Conservation (phyloP, 1,139 yeast genomes). For the Suhomyces kunorum region DNA sequence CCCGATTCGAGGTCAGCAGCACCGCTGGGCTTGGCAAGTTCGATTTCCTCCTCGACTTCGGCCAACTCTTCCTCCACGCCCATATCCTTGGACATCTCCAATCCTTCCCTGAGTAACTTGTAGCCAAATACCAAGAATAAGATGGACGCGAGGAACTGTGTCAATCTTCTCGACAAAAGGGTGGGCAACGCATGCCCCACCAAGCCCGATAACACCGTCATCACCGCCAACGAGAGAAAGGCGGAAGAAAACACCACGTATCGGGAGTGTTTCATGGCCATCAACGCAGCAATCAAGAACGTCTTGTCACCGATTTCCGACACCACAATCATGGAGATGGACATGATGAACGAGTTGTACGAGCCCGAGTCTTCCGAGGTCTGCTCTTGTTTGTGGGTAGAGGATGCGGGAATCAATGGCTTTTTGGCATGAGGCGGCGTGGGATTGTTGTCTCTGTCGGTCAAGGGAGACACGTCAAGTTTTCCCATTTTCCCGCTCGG, state of each 20-base stretch:
- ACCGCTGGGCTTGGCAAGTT: constrained; percentile 56
- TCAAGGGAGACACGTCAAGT: constrained; percentile 28
- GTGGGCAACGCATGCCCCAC: constrained; percentile 92
- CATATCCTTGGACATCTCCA: constrained; percentile 72
- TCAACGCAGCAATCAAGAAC: constrained; percentile 90
- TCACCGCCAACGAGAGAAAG: constrained; percentile 78
- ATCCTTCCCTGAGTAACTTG: constrained; percentile 76
- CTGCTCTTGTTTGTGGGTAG: constrained; percentile 1
- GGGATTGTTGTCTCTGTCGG: constrained; percentile 35
- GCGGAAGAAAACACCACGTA: constrained; percentile 84
- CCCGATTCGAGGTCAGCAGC: constrained; percentile 64
- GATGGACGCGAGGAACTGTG: constrained; percentile 78
- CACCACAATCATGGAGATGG: constrained; percentile 82
- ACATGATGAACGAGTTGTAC: constrained; percentile 59
- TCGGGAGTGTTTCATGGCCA: constrained; percentile 95
- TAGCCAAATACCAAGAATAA: constrained; percentile 83
- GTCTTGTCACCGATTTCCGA: constrained; percentile 98
- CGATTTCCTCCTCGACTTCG: constrained; percentile 94
- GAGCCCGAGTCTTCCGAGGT: constrained; percentile 23
- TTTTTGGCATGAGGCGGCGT: constrained; percentile 27
- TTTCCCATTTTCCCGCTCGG: constrained; percentile 14
- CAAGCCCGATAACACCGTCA: constrained; percentile 89
- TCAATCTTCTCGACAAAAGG: constrained; percentile 73
- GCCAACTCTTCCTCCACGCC: constrained; percentile 96
- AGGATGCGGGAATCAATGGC: constrained; percentile 26